Evolutionary conservation across 169 alveolate species (phyloP), one percentile per base, ranked within the genome.

Genomic region (Plasmodium falciparum): DNA sequence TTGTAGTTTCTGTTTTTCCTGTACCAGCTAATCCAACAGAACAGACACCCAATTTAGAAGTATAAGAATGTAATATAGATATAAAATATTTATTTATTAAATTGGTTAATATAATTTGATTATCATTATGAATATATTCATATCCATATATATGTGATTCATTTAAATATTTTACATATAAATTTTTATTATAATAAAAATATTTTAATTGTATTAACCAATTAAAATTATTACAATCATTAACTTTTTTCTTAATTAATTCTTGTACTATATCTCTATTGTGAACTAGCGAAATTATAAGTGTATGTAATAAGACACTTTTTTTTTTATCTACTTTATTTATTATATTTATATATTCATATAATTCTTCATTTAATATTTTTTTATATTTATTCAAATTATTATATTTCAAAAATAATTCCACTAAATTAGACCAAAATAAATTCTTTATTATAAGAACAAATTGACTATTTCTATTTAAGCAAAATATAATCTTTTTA

Each of bases 21-120:
- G 99, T 98, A 24, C 99, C 99, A 6, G 99, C 99, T 20, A 99
- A 99, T 8, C 99, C 99, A 78, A 97, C 98, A 11, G 99, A 99
- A 33, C 98, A 97, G 6, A 99, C 99, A 8, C 99, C 99, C 70
- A 97, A 93, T 76, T 99, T 95, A 93, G 98, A 94, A 74, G 98
- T 98, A 72, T 98, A 92, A n/a, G 99, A 99, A 88, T 98, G 98
- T 59, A 99, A 97, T 47, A 98, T 92, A 11, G 99, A 98, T 58
- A 98, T 93, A 93, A 97, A 98, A 92, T 99, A 98, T 91, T 98
- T 97, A 95, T 98, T 99, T 4, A 99, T 99, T 70, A 99, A 95
- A n/a, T 99, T 99, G 12, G 99, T 99, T 91, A 98, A 97, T 20
- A 98, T 99, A 56, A 99, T 95, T 78, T 97, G 96, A 74, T 98